phyloP scores from a whole-genome alignment of 768 basidiomycete species.

The Lenzites betulinus region DNA sequence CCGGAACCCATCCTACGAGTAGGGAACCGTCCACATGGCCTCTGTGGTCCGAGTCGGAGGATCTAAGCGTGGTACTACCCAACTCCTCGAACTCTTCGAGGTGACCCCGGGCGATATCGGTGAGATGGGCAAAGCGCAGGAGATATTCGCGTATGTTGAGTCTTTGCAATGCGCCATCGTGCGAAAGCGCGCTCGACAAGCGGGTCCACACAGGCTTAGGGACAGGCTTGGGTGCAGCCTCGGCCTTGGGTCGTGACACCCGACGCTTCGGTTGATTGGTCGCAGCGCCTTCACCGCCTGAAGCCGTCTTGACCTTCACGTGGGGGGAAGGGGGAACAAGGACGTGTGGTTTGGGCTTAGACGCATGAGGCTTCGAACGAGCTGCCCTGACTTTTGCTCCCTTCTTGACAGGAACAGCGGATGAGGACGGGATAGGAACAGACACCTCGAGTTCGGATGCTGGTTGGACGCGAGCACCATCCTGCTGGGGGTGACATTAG shows the following conservation, averaged over 20 bases:
- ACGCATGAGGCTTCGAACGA: not conserved
- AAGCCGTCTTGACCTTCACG: not conserved
- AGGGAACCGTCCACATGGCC: conserved; percentile 11
- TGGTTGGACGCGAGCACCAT: too few species aligned
- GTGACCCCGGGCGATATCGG: conserved; percentile 52
- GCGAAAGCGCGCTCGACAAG: conserved; percentile 41
- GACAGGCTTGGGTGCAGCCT: conserved; percentile 32
- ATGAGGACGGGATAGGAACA: too few species aligned
- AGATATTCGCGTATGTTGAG: conserved; percentile 77
- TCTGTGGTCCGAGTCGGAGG: conserved; percentile 41
- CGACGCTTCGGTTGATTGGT: conserved; percentile 19
- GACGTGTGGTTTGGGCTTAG: conserved; percentile 8
- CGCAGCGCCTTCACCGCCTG: not conserved
- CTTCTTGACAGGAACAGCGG: conserved; percentile 11
- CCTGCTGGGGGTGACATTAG: too few species aligned
- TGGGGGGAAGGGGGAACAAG: conserved; percentile 8
- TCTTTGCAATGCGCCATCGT: conserved; percentile 55
- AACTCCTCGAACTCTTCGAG: conserved; percentile 64
- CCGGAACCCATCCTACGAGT: conserved; percentile 59
- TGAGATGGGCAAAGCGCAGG: conserved; percentile 57
- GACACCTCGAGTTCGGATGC: too few species aligned
- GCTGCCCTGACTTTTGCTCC: not conserved
- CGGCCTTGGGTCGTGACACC: conserved; percentile 22
- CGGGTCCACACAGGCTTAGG: conserved; percentile 57
- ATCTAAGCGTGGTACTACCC: conserved; percentile 21